Conservation (phyloP, 2,329 filamentous ascomycete species). For the Pseudopithomyces maydicus region DNA sequence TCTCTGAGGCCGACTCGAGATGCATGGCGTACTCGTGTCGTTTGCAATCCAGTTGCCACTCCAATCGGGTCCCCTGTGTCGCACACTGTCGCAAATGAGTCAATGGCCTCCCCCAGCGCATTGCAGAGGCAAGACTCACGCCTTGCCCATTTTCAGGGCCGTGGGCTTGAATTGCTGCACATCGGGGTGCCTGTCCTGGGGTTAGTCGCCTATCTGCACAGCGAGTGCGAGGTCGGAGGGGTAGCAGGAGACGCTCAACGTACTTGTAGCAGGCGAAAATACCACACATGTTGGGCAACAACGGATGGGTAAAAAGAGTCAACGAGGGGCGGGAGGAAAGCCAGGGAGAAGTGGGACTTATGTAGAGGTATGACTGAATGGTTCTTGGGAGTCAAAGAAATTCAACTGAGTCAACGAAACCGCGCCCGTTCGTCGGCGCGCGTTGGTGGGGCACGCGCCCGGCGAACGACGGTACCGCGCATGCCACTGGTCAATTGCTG, state of each 20-base stretch:
- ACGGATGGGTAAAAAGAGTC: slow-evolving; percentile 2
- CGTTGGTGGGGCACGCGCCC: slow-evolving; percentile 1
- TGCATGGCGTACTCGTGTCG: slow-evolving; percentile 73
- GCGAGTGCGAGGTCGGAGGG: slow-evolving; percentile 15
- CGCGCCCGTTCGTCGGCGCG: slow-evolving; percentile 8
- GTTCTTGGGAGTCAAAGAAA: slow-evolving; percentile 15
- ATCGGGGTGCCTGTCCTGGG: slow-evolving; percentile 73
- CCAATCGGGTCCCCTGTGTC: slow-evolving; percentile 98
- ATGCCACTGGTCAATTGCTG: neutral
- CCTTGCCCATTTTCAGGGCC: slow-evolving; percentile 90
- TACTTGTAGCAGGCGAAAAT: slow-evolving; percentile 95
- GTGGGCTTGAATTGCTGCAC: slow-evolving; percentile 96
- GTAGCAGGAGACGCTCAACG: slow-evolving; percentile 22
- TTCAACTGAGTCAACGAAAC: slow-evolving; percentile 18
- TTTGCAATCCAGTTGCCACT: slow-evolving; percentile 92
- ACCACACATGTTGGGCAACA: slow-evolving; percentile 77
- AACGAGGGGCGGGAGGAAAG: slow-evolving; percentile 8
- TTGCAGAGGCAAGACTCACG: slow-evolving; percentile 63
- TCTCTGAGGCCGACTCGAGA: neutral
- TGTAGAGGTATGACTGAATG: slow-evolving; percentile 19
- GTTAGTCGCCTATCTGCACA: slow-evolving; percentile 34
- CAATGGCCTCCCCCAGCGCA: slow-evolving; percentile 24
- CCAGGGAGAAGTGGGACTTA: slow-evolving; percentile 12
- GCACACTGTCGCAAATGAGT: slow-evolving; percentile 66
- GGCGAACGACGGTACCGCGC: neutral